Percentiles rank a stretch among this genome's conserved stretches.
Conservation (phyloP, 2,329 filamentous ascomycete species). For the Aspergillus fischeri region DNA sequence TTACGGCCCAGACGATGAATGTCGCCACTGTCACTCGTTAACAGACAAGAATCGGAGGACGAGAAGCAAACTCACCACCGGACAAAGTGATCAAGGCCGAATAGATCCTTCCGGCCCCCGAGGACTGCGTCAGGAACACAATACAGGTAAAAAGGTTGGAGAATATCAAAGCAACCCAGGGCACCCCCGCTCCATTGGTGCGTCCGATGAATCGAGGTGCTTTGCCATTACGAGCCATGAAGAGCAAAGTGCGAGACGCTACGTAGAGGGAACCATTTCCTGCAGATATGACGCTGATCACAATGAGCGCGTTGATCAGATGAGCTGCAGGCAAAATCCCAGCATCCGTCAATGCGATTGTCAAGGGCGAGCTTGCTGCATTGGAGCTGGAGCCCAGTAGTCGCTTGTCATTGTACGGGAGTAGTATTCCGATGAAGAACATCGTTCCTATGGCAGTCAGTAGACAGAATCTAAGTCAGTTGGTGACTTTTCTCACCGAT, state of each 20-base stretch:
- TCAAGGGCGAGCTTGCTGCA: conserved; percentile 68
- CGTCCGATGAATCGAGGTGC: conserved; percentile 66
- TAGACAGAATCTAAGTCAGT: background rate
- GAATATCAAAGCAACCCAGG: conserved; percentile 58
- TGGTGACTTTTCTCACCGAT: conserved; percentile 40
- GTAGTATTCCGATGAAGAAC: conserved; percentile 71
- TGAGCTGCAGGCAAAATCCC: conserved; percentile 70
- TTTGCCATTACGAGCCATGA: conserved; percentile 69
- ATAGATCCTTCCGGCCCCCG: conserved; percentile 28
- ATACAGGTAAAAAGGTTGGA: conserved; percentile 63
- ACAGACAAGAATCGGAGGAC: background rate
- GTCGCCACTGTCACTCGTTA: conserved; percentile 26
- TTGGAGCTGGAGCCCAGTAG: conserved; percentile 60
- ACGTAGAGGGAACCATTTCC: conserved; percentile 77
- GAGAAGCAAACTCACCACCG: conserved; percentile 21
- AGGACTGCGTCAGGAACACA: conserved; percentile 29
- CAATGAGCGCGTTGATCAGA: conserved; percentile 73
- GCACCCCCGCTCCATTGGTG: conserved; percentile 61
- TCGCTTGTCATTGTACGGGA: conserved; percentile 62
- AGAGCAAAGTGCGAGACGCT: conserved; percentile 67
- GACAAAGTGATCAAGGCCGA: conserved; percentile 32
- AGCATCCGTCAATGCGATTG: conserved; percentile 67
- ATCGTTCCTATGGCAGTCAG: conserved; percentile 49
- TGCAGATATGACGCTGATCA: conserved; percentile 67
- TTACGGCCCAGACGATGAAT: conserved; percentile 39